These are phyloP conservation scores for Ceratocystis ficicola DNA, from an alignment of 2,329 filamentous ascomycete genomes.

Conservation along the genomic window DNA sequence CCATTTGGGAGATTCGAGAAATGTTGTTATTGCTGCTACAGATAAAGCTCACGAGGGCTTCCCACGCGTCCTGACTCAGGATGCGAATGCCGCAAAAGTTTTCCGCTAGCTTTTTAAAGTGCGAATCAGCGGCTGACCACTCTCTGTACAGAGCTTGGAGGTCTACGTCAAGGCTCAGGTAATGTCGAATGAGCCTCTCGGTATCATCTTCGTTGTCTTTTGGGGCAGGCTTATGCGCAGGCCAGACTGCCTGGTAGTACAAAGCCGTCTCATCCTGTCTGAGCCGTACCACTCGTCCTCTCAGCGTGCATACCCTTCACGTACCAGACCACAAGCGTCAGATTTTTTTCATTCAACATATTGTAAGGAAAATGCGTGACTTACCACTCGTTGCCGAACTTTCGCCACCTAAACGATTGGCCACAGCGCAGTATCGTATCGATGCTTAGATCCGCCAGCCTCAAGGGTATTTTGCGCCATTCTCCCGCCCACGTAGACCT, in stretches of 20 bases:
- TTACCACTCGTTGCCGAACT: conserved; percentile 73
- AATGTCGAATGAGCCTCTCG: conserved; percentile 61
- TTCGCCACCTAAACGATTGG: conserved; percentile 93
- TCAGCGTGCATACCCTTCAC: conserved; percentile 63
- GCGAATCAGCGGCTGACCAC: conserved; percentile 75
- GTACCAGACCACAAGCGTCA: conserved; percentile 14
- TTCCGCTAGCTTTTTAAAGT: conserved; percentile 78
- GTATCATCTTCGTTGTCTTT: conserved; percentile 47
- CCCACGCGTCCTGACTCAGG: conserved; percentile 89
- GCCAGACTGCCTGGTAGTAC: conserved; percentile 65
- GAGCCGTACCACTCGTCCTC: conserved; percentile 72
- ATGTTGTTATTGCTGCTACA: conserved; percentile 99
- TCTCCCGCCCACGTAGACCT: conserved; percentile 16
- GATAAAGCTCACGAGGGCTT: conserved; percentile 85
- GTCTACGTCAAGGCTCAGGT: conserved; percentile 76
- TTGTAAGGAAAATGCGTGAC: conserved; percentile 20
- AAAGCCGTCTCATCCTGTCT: conserved; percentile 69
- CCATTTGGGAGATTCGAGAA: conserved; percentile 88
- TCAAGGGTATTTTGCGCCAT: conserved; percentile 79
- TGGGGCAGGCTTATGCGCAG: conserved; percentile 25
- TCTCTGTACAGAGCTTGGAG: conserved; percentile 65
- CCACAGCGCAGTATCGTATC: conserved; percentile 90
- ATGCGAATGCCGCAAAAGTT: conserved; percentile 87
- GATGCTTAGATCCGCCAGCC: conserved; percentile 75
- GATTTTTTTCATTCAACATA: background rate